Base-by-base conservation (phyloP, 257 asterid species). In the Leonotis leonurus region DNA sequence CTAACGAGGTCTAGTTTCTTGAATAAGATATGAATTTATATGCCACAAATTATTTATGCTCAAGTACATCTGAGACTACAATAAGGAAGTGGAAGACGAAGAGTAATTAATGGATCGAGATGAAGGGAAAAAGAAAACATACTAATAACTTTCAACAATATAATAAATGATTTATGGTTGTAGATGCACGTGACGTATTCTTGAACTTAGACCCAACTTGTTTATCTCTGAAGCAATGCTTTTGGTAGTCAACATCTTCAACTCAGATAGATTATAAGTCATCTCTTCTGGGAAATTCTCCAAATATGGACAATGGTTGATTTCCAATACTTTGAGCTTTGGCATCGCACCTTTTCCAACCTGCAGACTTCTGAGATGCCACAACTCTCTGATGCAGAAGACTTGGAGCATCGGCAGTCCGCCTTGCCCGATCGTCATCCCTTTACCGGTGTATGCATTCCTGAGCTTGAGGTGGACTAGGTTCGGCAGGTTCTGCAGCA, bases 391-490 rank as follows among this genome's bases (percentile, higher is more conserved):
- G 1, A 46, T 14, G 12, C 29, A 20, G 40, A 69, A 27, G 30
- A 20, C 59, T 39, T 41, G 5, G 9, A 72, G 77, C 40, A 18
- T 51, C 1, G 22, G 29, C 36, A 61, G 60, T 6, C 68, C 72
- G 1, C 21, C 18, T n/a, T n/a, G 12, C 0, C 64, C 29, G 24
- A 72, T 17, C 22, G 7, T 51, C 68, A 72, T 53, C n/a, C 25
- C 30, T 0, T 3, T 1, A 29, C 65, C 58, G 0, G 1, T 12
- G 18, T n/a, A 43, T 10, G 66, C 57, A 6, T 3, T 1, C 1
- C 3, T 1, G 18, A 73, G 43, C 40, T 49, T 61, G 2, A 68
- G 63, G 46, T 37, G 35, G 6, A 20, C 8, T 41, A 68, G 21
- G 3, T 39, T 46, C 1, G 71, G 53, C 8, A 68, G 22, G 56